Evolutionary conservation across 2,329 filamentous ascomycete species (phyloP).

Genomic region (Myotisia sp.): DNA sequence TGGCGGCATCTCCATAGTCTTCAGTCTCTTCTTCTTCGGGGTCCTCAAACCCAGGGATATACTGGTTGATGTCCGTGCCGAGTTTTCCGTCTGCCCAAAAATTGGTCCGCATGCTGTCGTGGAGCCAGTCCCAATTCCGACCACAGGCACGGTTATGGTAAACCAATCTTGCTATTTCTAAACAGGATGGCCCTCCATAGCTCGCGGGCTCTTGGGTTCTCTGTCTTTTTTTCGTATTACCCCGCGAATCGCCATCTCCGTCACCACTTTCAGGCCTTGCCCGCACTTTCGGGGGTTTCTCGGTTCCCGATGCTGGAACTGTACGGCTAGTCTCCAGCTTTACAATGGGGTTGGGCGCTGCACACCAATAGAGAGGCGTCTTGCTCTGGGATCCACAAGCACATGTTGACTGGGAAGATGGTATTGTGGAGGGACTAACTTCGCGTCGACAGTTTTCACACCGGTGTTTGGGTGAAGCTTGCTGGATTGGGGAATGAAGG

Average conservation of each 20-base stretch:
- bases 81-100: constrained; percentile 4
- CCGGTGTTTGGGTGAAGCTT: constrained; percentile 4
- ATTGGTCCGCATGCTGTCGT: constrained; percentile 20
- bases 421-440: background rate
- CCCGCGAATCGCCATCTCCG: background rate
- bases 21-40: no score
- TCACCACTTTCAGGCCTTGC: constrained; percentile 1
- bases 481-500: constrained; percentile 13
- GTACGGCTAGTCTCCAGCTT: no score
- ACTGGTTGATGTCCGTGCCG: no score
- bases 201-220: background rate
- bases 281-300: no score
- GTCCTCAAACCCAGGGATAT: no score
- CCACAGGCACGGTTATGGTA: constrained; percentile 22
- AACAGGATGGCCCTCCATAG: constrained; percentile 12
- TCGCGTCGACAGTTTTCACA: constrained; percentile 20
- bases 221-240: constrained; percentile 5
- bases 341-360: no score
- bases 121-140: constrained; percentile 23
- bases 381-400: background rate
- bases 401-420: background rate
- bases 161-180: constrained; percentile 16
- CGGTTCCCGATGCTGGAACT: no score
- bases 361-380: constrained; percentile 1
- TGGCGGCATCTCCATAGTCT: background rate